Conservation (phyloP, 352 stramenopile genomes). For the Pythium biforme region DNA sequence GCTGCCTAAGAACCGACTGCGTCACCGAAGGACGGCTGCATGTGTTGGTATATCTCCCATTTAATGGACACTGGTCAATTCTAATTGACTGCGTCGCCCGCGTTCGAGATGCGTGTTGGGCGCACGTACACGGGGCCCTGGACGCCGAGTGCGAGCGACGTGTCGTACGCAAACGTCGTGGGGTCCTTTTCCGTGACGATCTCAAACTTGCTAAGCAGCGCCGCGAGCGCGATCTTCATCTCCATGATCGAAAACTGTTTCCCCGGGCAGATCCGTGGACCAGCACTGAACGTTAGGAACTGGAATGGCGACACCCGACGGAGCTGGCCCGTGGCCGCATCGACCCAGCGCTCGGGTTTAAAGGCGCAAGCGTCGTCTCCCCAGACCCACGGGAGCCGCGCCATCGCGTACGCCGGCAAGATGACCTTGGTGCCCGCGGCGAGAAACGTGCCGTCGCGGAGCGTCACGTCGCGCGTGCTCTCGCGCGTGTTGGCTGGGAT, state of each 20-base stretch:
- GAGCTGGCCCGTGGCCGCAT: slow-evolving; percentile 35
- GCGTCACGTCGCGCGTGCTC: slow-evolving; percentile 41
- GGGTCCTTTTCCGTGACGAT: slow-evolving; percentile 35
- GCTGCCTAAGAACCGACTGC: too few species aligned
- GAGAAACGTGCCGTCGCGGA: slow-evolving; percentile 68
- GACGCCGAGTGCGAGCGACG: slow-evolving; percentile 17
- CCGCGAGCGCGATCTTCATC: slow-evolving; percentile 55
- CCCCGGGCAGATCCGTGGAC: slow-evolving; percentile 59
- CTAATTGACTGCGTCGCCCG: too few species aligned
- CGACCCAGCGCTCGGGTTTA: slow-evolving; percentile 69
- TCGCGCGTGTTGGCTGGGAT: slow-evolving; percentile 51
- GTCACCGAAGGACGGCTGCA: too few species aligned
- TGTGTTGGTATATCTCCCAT: not conserved
- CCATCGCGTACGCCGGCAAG: slow-evolving; percentile 57
- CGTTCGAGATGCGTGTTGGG: not conserved
- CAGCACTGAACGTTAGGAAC: slow-evolving; percentile 69
- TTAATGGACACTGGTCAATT: too few species aligned
- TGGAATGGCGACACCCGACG: slow-evolving; percentile 50
- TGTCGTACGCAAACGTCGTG: slow-evolving; percentile 11
- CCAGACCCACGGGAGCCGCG: slow-evolving; percentile 55
- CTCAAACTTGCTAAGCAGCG: slow-evolving; percentile 44
- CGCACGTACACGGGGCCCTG: slow-evolving; percentile 7
- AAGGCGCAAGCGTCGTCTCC: slow-evolving; percentile 59
- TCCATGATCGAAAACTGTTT: slow-evolving; percentile 63
- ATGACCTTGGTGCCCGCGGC: slow-evolving; percentile 39